Base-by-base conservation (phyloP, 1,139 yeast species). In the Magnusiomyces tetraspermus region DNA sequence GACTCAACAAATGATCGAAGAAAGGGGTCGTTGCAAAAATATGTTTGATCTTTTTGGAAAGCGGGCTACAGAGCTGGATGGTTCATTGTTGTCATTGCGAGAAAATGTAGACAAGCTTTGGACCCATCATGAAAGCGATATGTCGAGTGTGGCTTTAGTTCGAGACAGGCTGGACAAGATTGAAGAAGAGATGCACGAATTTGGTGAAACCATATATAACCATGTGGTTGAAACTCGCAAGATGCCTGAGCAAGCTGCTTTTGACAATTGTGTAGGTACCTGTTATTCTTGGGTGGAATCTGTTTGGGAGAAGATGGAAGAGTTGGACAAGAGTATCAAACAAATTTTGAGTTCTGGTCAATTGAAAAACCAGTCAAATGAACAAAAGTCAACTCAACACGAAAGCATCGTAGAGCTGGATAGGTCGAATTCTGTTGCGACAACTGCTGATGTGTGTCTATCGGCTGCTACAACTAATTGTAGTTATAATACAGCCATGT, bases 61-160 rank as follows among this genome's bases (percentile, higher is more conserved):
- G 13, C 11, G 30, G 21, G 5, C 28, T 21, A n/a, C 4, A 15
- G 46, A 26, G n/a, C 23, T 28, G 19, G 46, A 43, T 15, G 36
- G 36, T 3, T 43, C 46, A n/a, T n/a, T 43, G 36, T 43, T 28
- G 46, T n/a, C 36, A 2, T 43, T 43, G n/a, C 46, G 46, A 8
- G 36, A 43, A n/a, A 43, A 43, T 43, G 23, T 43, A 5, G 46
- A 43, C 13, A 19, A 6, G 11, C 22, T 43, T 22, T 43, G 46
- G 46, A 38, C n/a, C n/a, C 38, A 33, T 33, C 38, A 33, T 15
- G 38, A 33, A 33, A 15, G n/a, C 17, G 38, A 33, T 15, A 33
- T 33, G 38, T 33, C 38, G 5, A 33, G n/a, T 4, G 38, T 33
- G 38, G 38, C 38, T 33, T 4, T 33, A 33, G n/a, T 17, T 33